Percentiles rank a stretch among this genome's conserved stretches.
These are phyloP conservation scores for Picea abies DNA, from an alignment of 83 land plant genomes.

Conservation along the genomic window DNA sequence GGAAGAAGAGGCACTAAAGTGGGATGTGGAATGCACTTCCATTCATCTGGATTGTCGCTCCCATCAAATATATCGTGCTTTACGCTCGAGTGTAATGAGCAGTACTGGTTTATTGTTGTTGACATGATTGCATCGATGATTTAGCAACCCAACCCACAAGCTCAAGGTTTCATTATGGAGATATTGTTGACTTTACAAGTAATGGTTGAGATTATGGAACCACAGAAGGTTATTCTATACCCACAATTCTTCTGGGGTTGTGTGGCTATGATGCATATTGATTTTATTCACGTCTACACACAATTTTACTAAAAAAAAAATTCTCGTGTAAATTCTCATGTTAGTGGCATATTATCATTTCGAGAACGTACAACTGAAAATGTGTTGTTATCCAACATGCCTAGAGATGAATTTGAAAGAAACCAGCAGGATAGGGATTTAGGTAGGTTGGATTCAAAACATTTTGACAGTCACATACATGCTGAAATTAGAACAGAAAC, in stretches of 20 bases:
- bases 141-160: conserved; percentile 88
- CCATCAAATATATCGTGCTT: conserved; percentile 95
- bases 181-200: conserved; percentile 94
- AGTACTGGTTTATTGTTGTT: conserved; percentile 94
- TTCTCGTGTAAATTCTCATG: conserved; percentile 44
- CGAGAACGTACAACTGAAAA: conserved; percentile 92
- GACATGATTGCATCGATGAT: conserved; percentile 92
- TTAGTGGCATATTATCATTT: conserved; percentile 89
- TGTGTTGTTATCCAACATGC: conserved; percentile 94
- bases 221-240: conserved; percentile 93
- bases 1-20: conserved; percentile 96
- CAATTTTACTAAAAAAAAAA: conserved; percentile 52
- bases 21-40: conserved; percentile 99
- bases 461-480: conserved; percentile 26
- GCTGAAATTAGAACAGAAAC: conserved; percentile 29
- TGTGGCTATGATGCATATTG: conserved; percentile 99
- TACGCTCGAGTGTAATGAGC: conserved; percentile 92
- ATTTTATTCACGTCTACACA: conserved; percentile 93
- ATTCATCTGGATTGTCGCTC: conserved; percentile 97
- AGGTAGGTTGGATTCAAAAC: conserved; percentile 69
- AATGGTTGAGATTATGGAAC: conserved; percentile 98
- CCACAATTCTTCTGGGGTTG: conserved; percentile 99
- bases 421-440: conserved; percentile 34
- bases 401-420: conserved; percentile 87
- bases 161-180: conserved; percentile 97